Evolutionary conservation across 139 green algal species (phyloP).

Genomic region (Haematococcus sp.): DNA sequence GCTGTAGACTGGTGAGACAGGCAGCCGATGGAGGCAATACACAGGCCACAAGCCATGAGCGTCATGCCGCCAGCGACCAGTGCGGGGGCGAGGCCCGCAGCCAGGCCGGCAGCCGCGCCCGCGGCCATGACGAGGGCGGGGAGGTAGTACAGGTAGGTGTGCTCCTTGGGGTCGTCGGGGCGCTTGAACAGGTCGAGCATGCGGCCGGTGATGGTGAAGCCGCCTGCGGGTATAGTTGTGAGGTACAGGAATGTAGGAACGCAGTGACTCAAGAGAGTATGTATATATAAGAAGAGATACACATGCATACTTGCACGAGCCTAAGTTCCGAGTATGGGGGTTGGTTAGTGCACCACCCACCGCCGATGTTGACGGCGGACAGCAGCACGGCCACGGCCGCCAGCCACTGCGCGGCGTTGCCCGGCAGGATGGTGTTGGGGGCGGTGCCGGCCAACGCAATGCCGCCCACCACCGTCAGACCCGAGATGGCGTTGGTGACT

Average conservation of each 20-base stretch:
- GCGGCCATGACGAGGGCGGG: neutral
- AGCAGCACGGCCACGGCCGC: slow-evolving; percentile 64
- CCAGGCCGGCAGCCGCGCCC: neutral
- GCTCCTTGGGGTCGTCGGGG: slow-evolving; percentile 74
- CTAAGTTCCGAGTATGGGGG: too few species aligned
- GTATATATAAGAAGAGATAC: too few species aligned
- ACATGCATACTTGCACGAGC: too few species aligned
- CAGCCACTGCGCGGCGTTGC: slow-evolving; percentile 54
- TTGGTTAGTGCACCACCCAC: too few species aligned
- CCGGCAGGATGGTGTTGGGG: slow-evolving; percentile 45
- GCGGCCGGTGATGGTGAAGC: slow-evolving; percentile 83
- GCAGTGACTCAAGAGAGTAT: too few species aligned
- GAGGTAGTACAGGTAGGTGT: slow-evolving; percentile 55
- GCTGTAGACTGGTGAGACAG: slow-evolving; percentile 78
- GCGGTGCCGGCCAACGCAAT: slow-evolving; percentile 72
- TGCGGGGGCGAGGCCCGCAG: neutral
- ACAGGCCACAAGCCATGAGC: slow-evolving; percentile 67
- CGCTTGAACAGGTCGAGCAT: slow-evolving; percentile 97
- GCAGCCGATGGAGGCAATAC: slow-evolving; percentile 85
- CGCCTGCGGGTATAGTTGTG: too few species aligned
- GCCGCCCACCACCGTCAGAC: slow-evolving; percentile 61
- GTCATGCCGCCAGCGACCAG: neutral
- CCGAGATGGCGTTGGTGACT: slow-evolving; percentile 92
- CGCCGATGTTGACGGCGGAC: slow-evolving; percentile 84
- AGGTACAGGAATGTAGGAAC: too few species aligned